Evolutionary conservation across 164 flowering plant genomes (phyloP).

Genomic region (Platanus orientalis): DNA sequence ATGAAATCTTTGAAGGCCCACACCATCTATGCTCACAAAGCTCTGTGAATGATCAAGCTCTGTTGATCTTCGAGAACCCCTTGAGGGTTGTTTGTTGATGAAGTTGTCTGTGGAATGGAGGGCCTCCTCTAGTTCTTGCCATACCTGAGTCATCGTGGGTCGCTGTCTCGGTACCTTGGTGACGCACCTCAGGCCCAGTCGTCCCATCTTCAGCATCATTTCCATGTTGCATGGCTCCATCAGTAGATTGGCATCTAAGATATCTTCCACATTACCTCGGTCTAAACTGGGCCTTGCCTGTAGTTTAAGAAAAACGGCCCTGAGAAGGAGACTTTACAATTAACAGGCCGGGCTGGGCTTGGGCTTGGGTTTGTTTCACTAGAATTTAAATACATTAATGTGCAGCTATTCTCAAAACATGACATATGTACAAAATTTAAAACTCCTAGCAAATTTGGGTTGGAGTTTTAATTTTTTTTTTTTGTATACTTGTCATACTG

Average conservation of each 20-base stretch:
- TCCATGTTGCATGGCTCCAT: slow-evolving; percentile 54
- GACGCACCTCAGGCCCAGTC: slow-evolving; percentile 50
- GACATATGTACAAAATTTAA: no score
- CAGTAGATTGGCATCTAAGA: slow-evolving; percentile 55
- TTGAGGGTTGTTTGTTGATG: slow-evolving; percentile 16
- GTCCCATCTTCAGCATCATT: slow-evolving; percentile 65
- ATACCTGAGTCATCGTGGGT: slow-evolving; percentile 64
- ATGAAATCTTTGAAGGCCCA: slow-evolving; percentile 46
- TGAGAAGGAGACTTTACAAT: no score
- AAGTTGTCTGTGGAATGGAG: slow-evolving; percentile 24
- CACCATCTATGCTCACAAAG: slow-evolving; percentile 45
- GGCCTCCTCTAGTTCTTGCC: slow-evolving; percentile 53
- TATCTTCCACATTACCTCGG: slow-evolving; percentile 44
- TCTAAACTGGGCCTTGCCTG: slow-evolving; percentile 64
- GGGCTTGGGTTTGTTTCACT: no score
- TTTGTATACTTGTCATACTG: no score
- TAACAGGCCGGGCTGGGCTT: no score
- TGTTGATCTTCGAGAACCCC: slow-evolving; percentile 5
- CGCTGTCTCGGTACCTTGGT: slow-evolving; percentile 48
- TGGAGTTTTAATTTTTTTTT: no score
- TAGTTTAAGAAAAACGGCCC: slow-evolving; percentile 7
- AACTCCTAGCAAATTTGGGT: no score
- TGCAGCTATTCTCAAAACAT: no score
- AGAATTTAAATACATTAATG: no score
- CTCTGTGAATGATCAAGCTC: slow-evolving; percentile 32